A percentile compares a stretch with the other conserved stretches of the same genome.
These are phyloP conservation scores for Botrytis galanthina DNA, from an alignment of 2,329 filamentous ascomycete genomes.

Conservation along the genomic window DNA sequence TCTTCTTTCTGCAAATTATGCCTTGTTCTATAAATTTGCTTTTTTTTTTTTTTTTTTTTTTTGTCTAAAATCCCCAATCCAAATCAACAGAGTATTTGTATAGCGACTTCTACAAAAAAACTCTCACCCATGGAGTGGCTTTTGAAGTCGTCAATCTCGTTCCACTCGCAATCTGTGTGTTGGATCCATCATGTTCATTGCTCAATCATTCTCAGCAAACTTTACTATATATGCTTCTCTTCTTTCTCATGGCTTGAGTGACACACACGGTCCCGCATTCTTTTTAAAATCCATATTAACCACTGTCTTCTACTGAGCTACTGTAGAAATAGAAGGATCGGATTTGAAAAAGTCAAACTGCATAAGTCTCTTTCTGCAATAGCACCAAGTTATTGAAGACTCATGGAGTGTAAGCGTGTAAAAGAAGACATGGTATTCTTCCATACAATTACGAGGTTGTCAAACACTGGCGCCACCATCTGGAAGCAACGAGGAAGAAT, in stretches of 20 bases:
- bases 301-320: no score
- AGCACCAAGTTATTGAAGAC: neutral
- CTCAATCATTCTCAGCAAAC: neutral
- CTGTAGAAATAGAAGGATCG: neutral
- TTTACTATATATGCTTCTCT: neutral
- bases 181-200: neutral
- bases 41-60: no score
- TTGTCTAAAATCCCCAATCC: no score
- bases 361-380: neutral
- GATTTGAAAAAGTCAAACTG: neutral
- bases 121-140: no score
- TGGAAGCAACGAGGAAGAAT: neutral
- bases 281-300: no score
- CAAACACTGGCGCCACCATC: neutral
- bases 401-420: no score
- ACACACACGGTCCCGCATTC: neutral
- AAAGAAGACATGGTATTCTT: neutral
- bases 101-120: neutral
- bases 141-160: neutral
- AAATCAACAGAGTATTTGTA: neutral
- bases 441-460: accelerated
- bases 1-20: no score
- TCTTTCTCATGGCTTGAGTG: neutral
- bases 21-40: no score
- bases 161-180: neutral